phyloP scores from a whole-genome alignment of 2,329 filamentous ascomycete species.

The Tolypocladium album region DNA sequence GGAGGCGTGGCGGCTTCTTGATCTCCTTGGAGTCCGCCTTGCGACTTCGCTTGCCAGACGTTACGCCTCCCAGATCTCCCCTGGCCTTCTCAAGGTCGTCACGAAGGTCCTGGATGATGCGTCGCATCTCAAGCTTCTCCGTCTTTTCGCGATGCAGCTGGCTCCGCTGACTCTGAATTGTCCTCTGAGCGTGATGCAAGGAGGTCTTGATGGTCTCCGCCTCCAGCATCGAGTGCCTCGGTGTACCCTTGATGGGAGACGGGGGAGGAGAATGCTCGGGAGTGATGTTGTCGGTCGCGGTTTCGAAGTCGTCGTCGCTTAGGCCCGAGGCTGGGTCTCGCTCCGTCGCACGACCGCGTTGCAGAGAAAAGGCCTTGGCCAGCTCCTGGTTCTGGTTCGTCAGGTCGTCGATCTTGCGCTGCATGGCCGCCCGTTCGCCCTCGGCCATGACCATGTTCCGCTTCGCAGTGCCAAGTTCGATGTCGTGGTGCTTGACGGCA shows the following conservation, averaged over 20 bases:
- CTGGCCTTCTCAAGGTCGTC: conserved; percentile 76
- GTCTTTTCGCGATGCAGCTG: conserved; percentile 97
- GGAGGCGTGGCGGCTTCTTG: conserved; percentile 68
- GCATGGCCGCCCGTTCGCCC: conserved; percentile 64
- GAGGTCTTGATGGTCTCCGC: conserved; percentile 93
- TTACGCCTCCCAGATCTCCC: conserved; percentile 33
- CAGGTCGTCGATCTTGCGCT: conserved; percentile 80
- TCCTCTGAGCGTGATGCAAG: conserved; percentile 85
- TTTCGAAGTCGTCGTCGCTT: conserved; percentile 54
- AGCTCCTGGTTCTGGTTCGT: conserved; percentile 85
- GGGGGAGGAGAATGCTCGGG: conserved; percentile 85
- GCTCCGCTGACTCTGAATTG: conserved; percentile 90
- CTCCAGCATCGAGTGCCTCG: conserved; percentile 84
- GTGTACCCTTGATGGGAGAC: conserved; percentile 85
- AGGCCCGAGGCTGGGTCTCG: conserved; percentile 46
- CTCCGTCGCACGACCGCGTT: conserved; percentile 56
- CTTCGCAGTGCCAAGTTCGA: conserved; percentile 75
- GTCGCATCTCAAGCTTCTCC: conserved; percentile 90
- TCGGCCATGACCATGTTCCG: conserved; percentile 71
- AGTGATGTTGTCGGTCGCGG: conserved; percentile 57
- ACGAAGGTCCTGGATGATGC: conserved; percentile 87
- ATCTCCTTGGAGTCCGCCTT: conserved; percentile 56
- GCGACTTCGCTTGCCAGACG: conserved; percentile 48
- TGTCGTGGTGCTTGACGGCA: conserved; percentile 73
- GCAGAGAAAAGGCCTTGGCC: conserved; percentile 69